A percentile compares a stretch with the other conserved stretches of the same genome.
phyloP scores from a whole-genome alignment of 108 stramenopile genomes.

The Fragilaria crotonensis region DNA sequence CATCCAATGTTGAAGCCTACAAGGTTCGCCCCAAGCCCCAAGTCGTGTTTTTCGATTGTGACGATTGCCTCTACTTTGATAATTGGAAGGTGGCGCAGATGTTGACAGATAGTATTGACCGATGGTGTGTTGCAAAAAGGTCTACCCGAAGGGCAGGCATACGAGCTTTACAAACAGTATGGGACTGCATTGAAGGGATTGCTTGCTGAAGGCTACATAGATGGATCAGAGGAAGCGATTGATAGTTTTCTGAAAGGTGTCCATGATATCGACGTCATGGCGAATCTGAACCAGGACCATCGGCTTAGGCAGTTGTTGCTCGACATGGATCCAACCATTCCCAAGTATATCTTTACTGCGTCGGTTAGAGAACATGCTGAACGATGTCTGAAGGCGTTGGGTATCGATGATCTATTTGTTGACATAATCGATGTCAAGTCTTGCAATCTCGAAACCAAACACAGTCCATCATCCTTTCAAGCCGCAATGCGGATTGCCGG shows the following conservation, averaged over 20 bases:
- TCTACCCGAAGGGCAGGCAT: slow-evolving; percentile 39
- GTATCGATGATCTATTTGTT: slow-evolving; percentile 50
- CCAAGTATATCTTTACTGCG: slow-evolving; percentile 63
- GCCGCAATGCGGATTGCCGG: slow-evolving; percentile 53
- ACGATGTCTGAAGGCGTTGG: slow-evolving; percentile 46
- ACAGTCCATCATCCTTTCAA: slow-evolving; percentile 37
- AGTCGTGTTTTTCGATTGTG: slow-evolving; percentile 71
- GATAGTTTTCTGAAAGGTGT: slow-evolving; percentile 41
- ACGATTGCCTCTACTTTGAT: slow-evolving; percentile 72
- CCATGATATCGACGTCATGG: slow-evolving; percentile 44
- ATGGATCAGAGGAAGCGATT: slow-evolving; percentile 34
- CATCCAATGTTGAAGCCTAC: slow-evolving; percentile 3
- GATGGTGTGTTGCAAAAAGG: slow-evolving; percentile 37
- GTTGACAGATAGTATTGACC: slow-evolving; percentile 54
- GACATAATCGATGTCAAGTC: slow-evolving; percentile 41
- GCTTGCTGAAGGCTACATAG: slow-evolving; percentile 44
- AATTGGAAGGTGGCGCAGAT: slow-evolving; percentile 43
- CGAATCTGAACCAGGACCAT: slow-evolving; percentile 26
- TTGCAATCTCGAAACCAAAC: slow-evolving; percentile 59
- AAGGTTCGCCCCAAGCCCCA: slow-evolving; percentile 21
- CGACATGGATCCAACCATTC: slow-evolving; percentile 53
- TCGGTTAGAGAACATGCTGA: slow-evolving; percentile 45
- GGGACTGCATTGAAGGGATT: slow-evolving; percentile 62
- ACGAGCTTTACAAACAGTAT: slow-evolving; percentile 53
- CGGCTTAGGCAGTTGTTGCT: slow-evolving; percentile 33